phyloP scores from a whole-genome alignment of 345 rosid genomes.

The Turritis glabra region DNA sequence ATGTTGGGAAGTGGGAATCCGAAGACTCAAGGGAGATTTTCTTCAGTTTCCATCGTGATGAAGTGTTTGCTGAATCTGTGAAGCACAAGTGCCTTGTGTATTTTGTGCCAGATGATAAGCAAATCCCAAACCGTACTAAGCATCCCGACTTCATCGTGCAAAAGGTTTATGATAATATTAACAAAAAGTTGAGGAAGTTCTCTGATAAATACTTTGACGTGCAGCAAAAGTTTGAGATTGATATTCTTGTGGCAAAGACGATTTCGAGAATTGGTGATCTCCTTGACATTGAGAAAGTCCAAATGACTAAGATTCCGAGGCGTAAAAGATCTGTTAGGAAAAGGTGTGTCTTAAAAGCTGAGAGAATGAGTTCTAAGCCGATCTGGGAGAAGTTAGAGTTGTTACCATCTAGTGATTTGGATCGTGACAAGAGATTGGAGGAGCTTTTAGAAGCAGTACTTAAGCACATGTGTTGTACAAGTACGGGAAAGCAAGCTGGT shows the following conservation, averaged over 20 bases:
- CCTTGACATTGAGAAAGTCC: conserved; percentile 26
- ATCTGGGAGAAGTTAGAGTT: conserved; percentile 45
- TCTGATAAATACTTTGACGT: conserved; percentile 46
- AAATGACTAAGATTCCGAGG: background rate
- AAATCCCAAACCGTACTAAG: conserved; percentile 54
- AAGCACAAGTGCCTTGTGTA: conserved; percentile 77
- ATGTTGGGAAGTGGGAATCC: conserved; percentile 64
- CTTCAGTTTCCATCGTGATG: conserved; percentile 85
- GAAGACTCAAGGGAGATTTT: conserved; percentile 68
- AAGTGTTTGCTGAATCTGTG: conserved; percentile 83
- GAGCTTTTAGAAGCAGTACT: conserved; percentile 66
- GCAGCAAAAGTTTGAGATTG: conserved; percentile 52
- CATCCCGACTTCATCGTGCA: conserved; percentile 79
- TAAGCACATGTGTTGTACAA: conserved; percentile 50
- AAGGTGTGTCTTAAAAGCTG: conserved; percentile 43
- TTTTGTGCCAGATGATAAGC: conserved; percentile 74
- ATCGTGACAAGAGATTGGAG: conserved; percentile 68
- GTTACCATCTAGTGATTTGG: conserved; percentile 57
- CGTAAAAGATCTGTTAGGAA: conserved; percentile 39
- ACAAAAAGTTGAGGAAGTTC: conserved; percentile 52
- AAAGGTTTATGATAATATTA: conserved; percentile 55
- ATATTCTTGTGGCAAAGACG: conserved; percentile 64
- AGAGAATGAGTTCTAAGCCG: conserved; percentile 40
- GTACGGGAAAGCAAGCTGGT: conserved; percentile 35
- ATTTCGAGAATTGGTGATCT: conserved; percentile 48